Conservation (phyloP, 208 protist species). For the Wallacemonas collosoma region DNA sequence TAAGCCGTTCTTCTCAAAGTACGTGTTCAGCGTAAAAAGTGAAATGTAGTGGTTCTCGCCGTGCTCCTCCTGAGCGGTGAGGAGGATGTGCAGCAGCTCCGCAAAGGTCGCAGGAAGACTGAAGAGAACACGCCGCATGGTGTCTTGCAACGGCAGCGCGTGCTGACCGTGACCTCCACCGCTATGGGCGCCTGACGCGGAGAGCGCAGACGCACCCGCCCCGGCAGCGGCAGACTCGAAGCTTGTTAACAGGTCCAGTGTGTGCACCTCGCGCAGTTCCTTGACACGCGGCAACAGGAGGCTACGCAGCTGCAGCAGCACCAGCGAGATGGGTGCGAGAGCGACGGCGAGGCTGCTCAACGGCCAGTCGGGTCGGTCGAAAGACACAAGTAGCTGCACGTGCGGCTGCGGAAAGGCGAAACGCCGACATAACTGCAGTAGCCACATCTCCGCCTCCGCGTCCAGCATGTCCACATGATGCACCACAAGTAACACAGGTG, state of each 20-base stretch:
- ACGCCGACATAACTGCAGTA: constrained; percentile 48
- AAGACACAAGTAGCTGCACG: constrained; percentile 55
- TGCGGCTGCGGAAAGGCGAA: constrained; percentile 39
- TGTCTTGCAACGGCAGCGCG: constrained; percentile 69
- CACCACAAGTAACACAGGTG: constrained; percentile 51
- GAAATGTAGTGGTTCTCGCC: constrained; percentile 70
- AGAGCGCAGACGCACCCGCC: constrained; percentile 3
- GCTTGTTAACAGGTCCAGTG: constrained; percentile 55
- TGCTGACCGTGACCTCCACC: constrained; percentile 2
- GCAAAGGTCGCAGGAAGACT: constrained; percentile 70
- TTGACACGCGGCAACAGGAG: constrained; percentile 67
- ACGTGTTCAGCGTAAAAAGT: constrained; percentile 50
- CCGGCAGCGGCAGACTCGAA: constrained; percentile 42
- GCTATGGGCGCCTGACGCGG: constrained; percentile 9
- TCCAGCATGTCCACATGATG: constrained; percentile 73
- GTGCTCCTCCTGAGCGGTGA: constrained; percentile 60
- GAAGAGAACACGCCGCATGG: constrained; percentile 74
- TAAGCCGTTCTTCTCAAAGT: constrained; percentile 58
- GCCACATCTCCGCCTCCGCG: constrained; percentile 24
- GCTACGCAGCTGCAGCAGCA: constrained; percentile 55
- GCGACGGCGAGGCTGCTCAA: constrained; percentile 14
- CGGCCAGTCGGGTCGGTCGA: constrained; percentile 69
- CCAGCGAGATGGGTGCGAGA: constrained; percentile 41
- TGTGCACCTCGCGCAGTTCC: constrained; percentile 46
- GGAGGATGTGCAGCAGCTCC: constrained; percentile 59